These are phyloP conservation scores for Trichoderma hamatum DNA, from an alignment of 2,329 filamentous ascomycete species.

Conservation along the genomic window DNA sequence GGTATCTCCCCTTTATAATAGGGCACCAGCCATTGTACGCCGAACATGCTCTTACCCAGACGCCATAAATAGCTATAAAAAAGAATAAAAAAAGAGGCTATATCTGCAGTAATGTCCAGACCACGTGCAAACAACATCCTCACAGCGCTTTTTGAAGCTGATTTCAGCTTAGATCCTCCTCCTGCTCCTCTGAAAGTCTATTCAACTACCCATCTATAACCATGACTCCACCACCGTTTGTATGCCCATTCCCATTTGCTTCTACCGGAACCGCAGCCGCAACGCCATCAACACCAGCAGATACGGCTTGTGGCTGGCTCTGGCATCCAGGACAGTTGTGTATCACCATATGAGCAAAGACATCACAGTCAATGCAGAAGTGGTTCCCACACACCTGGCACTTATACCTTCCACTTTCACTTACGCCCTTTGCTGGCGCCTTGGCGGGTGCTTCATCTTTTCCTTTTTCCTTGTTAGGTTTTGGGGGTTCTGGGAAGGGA, in stretches of 20 bases:
- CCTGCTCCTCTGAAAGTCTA: background rate
- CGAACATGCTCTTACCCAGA: slow-evolving; percentile 14
- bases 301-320: slow-evolving; percentile 38
- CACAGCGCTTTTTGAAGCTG: background rate
- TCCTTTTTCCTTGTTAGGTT: background rate
- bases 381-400: slow-evolving; percentile 86
- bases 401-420: slow-evolving; percentile 84
- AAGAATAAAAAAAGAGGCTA: background rate
- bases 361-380: slow-evolving; percentile 98
- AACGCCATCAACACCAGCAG: slow-evolving; percentile 28
- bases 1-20: background rate
- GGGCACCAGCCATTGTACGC: slow-evolving; percentile 5
- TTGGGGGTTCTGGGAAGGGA: slow-evolving; percentile 62
- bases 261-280: slow-evolving; percentile 26
- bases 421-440: slow-evolving; percentile 63
- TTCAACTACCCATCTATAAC: slow-evolving; percentile 46
- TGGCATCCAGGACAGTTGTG: slow-evolving; percentile 96
- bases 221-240: slow-evolving; percentile 49
- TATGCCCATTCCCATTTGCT: slow-evolving; percentile 39
- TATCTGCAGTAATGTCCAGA: background rate
- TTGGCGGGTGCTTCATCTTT: slow-evolving; percentile 33
- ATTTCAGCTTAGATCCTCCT: background rate
- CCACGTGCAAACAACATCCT: background rate
- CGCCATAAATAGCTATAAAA: background rate
- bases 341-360: slow-evolving; percentile 90